These are phyloP conservation scores for Kluyveromyces sp. DNA, from an alignment of 1,139 yeast genomes.

Conservation along the genomic window DNA sequence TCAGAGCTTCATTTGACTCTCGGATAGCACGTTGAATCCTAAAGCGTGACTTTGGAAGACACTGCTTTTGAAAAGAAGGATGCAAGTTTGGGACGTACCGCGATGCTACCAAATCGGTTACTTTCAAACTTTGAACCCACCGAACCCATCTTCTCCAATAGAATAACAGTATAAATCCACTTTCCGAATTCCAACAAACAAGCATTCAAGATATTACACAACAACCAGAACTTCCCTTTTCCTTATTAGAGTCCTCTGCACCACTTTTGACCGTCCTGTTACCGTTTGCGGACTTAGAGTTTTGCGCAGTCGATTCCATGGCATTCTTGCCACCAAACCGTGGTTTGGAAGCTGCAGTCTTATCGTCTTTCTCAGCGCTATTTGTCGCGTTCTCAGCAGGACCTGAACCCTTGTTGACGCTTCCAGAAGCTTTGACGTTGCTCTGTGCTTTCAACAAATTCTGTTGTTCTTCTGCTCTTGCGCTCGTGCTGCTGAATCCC, in stretches of 20 bases:
- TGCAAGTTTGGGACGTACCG: no score
- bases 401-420: neutral
- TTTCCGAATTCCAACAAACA: no score
- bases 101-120: no score
- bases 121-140: no score
- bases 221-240: slow-evolving; percentile 5
- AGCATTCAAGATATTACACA: slow-evolving; percentile 6
- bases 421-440: neutral
- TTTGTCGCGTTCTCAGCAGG: neutral
- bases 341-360: neutral
- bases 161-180: no score
- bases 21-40: no score
- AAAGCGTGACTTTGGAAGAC: no score
- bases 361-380: neutral
- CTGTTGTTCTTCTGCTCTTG: neutral
- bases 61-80: no score
- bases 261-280: neutral
- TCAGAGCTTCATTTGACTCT: no score
- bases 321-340: no score
- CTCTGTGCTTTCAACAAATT: neutral
- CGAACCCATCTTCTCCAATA: no score
- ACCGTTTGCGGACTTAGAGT: neutral
- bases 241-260: neutral
- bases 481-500: slow-evolving; percentile 19
- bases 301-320: no score